Evolutionary conservation across 1,284 basidiomycete species (phyloP).

Genomic region (Naganishia liquefaciens): DNA sequence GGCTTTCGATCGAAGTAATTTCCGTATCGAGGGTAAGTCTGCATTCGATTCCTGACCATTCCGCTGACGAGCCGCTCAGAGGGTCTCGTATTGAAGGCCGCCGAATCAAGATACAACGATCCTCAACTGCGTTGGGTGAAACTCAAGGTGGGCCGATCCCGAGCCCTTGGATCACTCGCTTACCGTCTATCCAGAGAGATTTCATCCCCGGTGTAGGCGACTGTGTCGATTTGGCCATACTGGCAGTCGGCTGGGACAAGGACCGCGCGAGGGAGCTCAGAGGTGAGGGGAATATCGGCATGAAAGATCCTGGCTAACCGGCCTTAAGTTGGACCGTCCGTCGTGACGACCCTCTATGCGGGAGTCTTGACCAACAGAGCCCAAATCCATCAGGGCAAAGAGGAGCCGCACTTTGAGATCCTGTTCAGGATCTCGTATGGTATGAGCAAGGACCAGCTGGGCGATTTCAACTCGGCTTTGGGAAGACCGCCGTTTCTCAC

Average conservation of each 20-base stretch:
- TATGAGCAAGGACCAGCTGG: slow-evolving; percentile 64
- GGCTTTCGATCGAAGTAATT: slow-evolving; percentile 48
- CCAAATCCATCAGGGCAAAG: slow-evolving; percentile 32
- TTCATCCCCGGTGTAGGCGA: slow-evolving; percentile 84
- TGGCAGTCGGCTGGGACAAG: slow-evolving; percentile 76
- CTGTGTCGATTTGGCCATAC: slow-evolving; percentile 69
- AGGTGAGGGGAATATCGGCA: slow-evolving; percentile 56
- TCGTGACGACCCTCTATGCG: slow-evolving; percentile 76
- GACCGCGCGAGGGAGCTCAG: slow-evolving; percentile 71
- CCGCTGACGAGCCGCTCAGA: slow-evolving; percentile 44
- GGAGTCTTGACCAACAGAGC: slow-evolving; percentile 54
- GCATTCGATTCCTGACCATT: neutral
- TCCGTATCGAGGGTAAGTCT: slow-evolving; percentile 52
- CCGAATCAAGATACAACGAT: slow-evolving; percentile 66
- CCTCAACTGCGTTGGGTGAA: slow-evolving; percentile 71
- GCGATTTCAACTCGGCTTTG: slow-evolving; percentile 68
- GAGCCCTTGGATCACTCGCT: neutral
- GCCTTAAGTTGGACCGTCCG: slow-evolving; percentile 65
- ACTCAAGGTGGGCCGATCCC: slow-evolving; percentile 55
- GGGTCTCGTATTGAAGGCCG: slow-evolving; percentile 75
- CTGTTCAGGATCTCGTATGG: slow-evolving; percentile 77
- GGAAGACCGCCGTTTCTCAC: slow-evolving; percentile 41
- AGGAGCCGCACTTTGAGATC: slow-evolving; percentile 64
- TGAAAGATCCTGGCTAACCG: neutral
- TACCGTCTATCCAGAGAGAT: slow-evolving; percentile 64